Base-by-base conservation (phyloP, 1,284 basidiomycete genomes). In the Cerioporus squamosus region DNA sequence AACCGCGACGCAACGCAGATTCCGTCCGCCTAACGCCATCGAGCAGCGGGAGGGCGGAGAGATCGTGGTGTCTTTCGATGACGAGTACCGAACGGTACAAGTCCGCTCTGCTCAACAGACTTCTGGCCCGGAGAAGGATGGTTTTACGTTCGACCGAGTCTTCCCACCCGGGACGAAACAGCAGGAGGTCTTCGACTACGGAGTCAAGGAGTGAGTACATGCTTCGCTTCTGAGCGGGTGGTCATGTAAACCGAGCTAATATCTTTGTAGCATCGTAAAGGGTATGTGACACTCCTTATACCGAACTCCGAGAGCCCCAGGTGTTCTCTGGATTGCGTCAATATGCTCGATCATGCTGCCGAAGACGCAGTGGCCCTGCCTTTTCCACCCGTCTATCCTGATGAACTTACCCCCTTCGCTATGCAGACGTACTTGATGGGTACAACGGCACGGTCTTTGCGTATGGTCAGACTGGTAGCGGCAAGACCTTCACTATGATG, bases 391-490 rank as follows among this genome's bases (percentile, higher is more conserved):
- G 7, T 18, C n/a, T 4, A 42, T 18, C 40, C 33, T 15, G 33
- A 10, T 36, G 40, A 22, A n/a, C 40, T 51, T 12, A 29, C 26
- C 3, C n/a, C 8, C 40, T 55, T 23, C 39, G 24, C 14, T 61
- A 22, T 15, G 7, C 46, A 97, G 97, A 99, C 84, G 97, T 99
- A 53, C 86, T 99, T 73, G 93, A 96, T 76, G 97, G 97, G 15
- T 99, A 99, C 81, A 99, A 99, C 70, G 97, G 97, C 51, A 98
- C 96, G 0, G 88, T 98, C 38, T 99, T 99, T 75, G 97, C 97
- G 46, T 99, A 99, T 75, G 97, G 97, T 59, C 97, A 99, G 77
- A 99, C 98, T 22, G 97, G 97, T 70, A 94, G 93, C 72, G 95
- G 95, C 72, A 96, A 96, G 81, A 96, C 94, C 7, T 97, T 95